These are phyloP conservation scores for Periconia digitata DNA, from an alignment of 2,329 filamentous ascomycete species.

Conservation along the genomic window DNA sequence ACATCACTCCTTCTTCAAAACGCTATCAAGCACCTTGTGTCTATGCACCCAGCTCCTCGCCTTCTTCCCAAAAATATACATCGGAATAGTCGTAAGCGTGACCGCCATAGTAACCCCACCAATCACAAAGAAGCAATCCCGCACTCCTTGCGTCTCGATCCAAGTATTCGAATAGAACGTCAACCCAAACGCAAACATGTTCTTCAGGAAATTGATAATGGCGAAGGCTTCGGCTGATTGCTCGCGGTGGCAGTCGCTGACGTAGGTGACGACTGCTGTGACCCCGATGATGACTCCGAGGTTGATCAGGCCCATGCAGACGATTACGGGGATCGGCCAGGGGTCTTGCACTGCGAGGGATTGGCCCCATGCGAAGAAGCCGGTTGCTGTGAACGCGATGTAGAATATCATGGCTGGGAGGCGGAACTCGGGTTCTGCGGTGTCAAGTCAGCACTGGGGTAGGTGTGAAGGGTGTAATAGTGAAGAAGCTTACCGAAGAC, in stretches of 20 bases:
- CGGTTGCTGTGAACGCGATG: constrained; percentile 20
- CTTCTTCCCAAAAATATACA: constrained; percentile 29
- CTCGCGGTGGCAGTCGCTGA: constrained; percentile 26
- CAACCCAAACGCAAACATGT: constrained; percentile 27
- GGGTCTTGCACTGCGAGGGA: constrained; percentile 18
- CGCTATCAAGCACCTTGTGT: constrained; percentile 17
- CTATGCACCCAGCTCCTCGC: constrained; percentile 39
- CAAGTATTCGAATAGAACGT: constrained; percentile 27
- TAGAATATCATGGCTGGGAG: constrained; percentile 26
- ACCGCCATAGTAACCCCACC: constrained; percentile 23
- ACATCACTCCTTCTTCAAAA: constrained; percentile 11
- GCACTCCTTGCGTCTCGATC: constrained; percentile 22
- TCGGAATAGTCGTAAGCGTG: constrained; percentile 23
- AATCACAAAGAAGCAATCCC: constrained; percentile 22
- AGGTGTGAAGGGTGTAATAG: background rate
- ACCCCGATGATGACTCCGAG: constrained; percentile 25
- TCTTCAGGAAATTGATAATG: constrained; percentile 30
- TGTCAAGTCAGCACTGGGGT: background rate
- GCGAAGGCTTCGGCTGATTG: constrained; percentile 27
- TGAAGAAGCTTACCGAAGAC: constrained; percentile 20
- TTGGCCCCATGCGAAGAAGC: constrained; percentile 29
- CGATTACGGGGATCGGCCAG: constrained; percentile 28
- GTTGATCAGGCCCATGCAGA: constrained; percentile 29
- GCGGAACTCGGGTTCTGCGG: constrained; percentile 27
- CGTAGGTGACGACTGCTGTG: constrained; percentile 25